These are phyloP conservation scores for Aspergillus nomiae DNA, from an alignment of 2,329 filamentous ascomycete genomes.

Conservation along the genomic window DNA sequence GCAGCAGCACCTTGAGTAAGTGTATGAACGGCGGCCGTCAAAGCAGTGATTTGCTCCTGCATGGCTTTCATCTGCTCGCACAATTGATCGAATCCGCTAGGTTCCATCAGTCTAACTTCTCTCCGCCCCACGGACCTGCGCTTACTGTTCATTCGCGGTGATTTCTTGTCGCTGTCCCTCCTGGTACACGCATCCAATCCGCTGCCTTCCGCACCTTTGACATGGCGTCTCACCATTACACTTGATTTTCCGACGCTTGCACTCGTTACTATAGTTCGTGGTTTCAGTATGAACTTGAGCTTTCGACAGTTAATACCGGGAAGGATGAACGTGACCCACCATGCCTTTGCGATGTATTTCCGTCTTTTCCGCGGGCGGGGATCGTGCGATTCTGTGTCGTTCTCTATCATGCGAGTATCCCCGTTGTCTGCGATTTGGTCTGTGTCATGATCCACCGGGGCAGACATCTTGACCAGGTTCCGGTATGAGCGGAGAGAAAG, in stretches of 20 bases:
- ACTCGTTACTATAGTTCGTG: slow-evolving; percentile 54
- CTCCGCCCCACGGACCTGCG: neutral
- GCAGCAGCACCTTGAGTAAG: slow-evolving; percentile 52
- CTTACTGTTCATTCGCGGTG: slow-evolving; percentile 4
- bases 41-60: slow-evolving; percentile 71
- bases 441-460: neutral
- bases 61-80: slow-evolving; percentile 35
- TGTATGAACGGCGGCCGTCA: slow-evolving; percentile 70
- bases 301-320: neutral
- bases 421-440: neutral
- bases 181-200: slow-evolving; percentile 41
- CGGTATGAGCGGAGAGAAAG: neutral
- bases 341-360: slow-evolving; percentile 66
- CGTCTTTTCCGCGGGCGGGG: slow-evolving; percentile 58
- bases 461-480: neutral
- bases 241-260: slow-evolving; percentile 67
- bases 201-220: slow-evolving; percentile 57
- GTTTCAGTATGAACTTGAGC: neutral
- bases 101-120: neutral
- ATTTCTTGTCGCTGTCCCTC: slow-evolving; percentile 69
- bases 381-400: slow-evolving; percentile 13
- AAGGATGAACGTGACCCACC: slow-evolving; percentile 42
- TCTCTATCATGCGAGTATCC: slow-evolving; percentile 10
- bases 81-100: slow-evolving; percentile 24
- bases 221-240: slow-evolving; percentile 66